A percentile compares a stretch with the other conserved stretches of the same genome.
phyloP scores from a whole-genome alignment of 257 asterid genomes.

The Schizonepeta tenuifolia region DNA sequence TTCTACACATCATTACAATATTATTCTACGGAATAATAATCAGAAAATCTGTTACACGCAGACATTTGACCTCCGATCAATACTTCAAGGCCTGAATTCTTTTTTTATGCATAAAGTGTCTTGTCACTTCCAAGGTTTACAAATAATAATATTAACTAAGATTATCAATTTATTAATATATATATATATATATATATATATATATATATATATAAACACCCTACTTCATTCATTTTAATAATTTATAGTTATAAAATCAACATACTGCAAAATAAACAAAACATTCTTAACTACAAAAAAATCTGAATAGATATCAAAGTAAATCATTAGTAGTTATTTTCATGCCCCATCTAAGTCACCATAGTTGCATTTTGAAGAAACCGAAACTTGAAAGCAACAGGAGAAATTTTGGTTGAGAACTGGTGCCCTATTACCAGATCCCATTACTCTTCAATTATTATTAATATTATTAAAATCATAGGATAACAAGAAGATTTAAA shows the following conservation, averaged over 20 bases:
- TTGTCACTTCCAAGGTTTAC: background rate
- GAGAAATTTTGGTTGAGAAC: background rate
- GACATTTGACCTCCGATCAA: conserved; percentile 13
- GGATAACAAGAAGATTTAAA: conserved; percentile 3
- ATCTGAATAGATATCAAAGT: background rate
- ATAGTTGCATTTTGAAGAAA: background rate
- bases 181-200: too few relatives aligned
- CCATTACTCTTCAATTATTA: background rate
- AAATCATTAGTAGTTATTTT: background rate
- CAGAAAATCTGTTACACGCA: background rate
- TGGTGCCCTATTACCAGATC: conserved; percentile 2
- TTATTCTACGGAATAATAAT: background rate
- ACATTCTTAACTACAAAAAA: background rate
- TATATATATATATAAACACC: too few relatives aligned
- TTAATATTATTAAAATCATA: background rate
- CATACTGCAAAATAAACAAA: background rate
- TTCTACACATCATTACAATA: conserved; percentile 1
- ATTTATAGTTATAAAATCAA: background rate
- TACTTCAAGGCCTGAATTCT: conserved; percentile 4
- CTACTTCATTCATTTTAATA: too few relatives aligned
- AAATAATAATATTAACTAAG: background rate
- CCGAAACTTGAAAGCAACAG: background rate
- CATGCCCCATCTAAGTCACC: background rate
- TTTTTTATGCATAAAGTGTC: background rate
- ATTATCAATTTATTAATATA: too few relatives aligned